Conservation (phyloP, 139 green algal species). For the Chlorella sp. region DNA sequence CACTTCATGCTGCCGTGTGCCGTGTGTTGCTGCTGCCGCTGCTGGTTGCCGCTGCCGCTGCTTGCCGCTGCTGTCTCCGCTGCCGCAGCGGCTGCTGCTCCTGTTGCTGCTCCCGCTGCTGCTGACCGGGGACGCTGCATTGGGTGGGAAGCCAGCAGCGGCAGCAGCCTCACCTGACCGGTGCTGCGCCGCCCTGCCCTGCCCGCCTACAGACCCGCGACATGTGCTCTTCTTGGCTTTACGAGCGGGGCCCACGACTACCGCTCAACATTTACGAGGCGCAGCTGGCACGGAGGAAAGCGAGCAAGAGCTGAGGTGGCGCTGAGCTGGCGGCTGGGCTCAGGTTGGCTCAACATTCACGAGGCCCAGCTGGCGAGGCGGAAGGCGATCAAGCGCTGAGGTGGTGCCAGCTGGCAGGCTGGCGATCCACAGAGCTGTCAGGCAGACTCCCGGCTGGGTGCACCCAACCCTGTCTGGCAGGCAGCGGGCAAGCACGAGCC, state of each 20-base stretch:
- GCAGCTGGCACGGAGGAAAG: not conserved
- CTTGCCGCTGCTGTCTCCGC: not conserved
- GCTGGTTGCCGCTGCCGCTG: not conserved
- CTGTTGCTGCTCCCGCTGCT: not conserved
- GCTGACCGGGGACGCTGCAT: not conserved
- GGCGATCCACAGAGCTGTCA: no score
- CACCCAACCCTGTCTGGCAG: no score
- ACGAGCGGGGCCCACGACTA: not conserved
- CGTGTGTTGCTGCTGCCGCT: not conserved
- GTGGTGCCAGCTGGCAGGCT: no score
- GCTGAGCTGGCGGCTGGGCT: no score
- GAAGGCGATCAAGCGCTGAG: no score
- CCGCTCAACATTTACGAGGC: not conserved
- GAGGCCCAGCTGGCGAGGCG: not conserved
- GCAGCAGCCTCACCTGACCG: no score
- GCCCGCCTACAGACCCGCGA: not conserved
- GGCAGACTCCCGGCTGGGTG: no score
- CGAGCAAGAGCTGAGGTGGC: no score
- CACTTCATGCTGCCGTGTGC: not conserved
- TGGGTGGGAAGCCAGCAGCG: no score
- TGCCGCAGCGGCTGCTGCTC: no score
- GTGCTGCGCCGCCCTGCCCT: not conserved
- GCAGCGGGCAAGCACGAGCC: no score
- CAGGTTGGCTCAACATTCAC: slow-evolving; percentile 11
- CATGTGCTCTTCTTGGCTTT: not conserved